phyloP scores from a whole-genome alignment of 495 filamentous ascomycete genomes.

The Diplogelasinospora grovesii region DNA sequence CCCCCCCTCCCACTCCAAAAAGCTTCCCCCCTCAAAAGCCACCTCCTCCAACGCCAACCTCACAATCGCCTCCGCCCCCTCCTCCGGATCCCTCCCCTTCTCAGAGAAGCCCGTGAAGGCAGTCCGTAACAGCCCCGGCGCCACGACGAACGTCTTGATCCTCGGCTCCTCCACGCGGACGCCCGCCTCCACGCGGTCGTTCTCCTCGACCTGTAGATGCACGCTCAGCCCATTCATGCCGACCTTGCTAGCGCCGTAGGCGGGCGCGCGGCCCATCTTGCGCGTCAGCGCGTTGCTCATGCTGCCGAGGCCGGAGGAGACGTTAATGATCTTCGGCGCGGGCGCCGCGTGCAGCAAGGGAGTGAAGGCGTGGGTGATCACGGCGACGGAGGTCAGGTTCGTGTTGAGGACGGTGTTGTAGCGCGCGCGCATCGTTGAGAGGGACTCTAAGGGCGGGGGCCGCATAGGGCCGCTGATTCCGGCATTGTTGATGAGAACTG shows the following conservation, averaged over 20 bases:
- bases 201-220: slow-evolving; percentile 1
- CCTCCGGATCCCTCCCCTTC: neutral
- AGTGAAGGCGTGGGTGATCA: neutral
- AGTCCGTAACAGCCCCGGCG: neutral
- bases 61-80: neutral
- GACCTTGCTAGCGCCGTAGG: slow-evolving; percentile 1
- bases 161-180: neutral
- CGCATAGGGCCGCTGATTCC: neutral
- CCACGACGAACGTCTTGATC: neutral
- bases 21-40: neutral
- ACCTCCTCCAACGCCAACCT: neutral
- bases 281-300: neutral
- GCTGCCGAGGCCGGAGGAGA: slow-evolving; percentile 1
- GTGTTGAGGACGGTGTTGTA: neutral
- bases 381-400: slow-evolving; percentile 1
- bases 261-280: neutral
- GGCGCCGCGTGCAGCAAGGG: neutral
- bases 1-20: slow-evolving; percentile 1
- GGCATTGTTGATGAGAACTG: slow-evolving; percentile 4
- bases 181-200: neutral
- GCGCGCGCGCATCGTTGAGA: neutral
- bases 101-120: neutral
- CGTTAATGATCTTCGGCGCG: neutral
- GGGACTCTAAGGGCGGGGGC: neutral
- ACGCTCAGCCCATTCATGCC: neutral